Evolutionary conservation across 768 basidiomycete genomes (phyloP).

Genomic region (Phlegmacium glaucopus): DNA sequence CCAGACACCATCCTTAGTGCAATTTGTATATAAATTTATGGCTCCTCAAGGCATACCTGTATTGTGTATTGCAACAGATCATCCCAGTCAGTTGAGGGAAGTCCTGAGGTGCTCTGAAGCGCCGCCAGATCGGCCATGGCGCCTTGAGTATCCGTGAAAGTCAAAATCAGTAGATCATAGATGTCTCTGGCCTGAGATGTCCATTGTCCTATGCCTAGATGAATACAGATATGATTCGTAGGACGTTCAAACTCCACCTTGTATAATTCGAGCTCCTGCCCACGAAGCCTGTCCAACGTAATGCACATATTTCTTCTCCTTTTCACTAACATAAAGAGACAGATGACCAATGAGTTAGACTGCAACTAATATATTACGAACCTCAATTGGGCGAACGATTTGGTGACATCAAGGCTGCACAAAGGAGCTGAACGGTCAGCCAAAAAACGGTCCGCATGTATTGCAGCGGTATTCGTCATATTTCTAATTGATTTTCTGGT

Average conservation of each 20-base stretch:
- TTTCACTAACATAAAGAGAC: conserved; percentile 39
- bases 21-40: neutral
- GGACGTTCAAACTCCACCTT: conserved; percentile 30
- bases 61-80: conserved; percentile 67
- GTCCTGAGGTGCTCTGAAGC: conserved; percentile 50
- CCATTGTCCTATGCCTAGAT: conserved; percentile 58
- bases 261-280: conserved; percentile 83
- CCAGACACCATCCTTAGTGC: neutral
- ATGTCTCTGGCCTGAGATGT: conserved; percentile 65
- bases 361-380: conserved; percentile 20
- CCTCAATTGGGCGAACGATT: conserved; percentile 71
- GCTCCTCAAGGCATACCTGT: conserved; percentile 46
- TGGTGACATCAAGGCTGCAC: conserved; percentile 65
- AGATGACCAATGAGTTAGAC: conserved; percentile 6
- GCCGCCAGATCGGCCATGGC: conserved; percentile 52
- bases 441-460: conserved; percentile 58
- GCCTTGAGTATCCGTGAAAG: conserved; percentile 55
- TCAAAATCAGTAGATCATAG: conserved; percentile 68
- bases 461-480: conserved; percentile 27
- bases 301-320: conserved; percentile 80
- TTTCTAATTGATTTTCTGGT: conserved; percentile 10
- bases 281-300: conserved; percentile 69
- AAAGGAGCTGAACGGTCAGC: conserved; percentile 77
- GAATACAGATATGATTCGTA: neutral
- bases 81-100: conserved; percentile 62